Base-by-base conservation (phyloP, 257 asterid genomes). In the Nicotiana otophora region DNA sequence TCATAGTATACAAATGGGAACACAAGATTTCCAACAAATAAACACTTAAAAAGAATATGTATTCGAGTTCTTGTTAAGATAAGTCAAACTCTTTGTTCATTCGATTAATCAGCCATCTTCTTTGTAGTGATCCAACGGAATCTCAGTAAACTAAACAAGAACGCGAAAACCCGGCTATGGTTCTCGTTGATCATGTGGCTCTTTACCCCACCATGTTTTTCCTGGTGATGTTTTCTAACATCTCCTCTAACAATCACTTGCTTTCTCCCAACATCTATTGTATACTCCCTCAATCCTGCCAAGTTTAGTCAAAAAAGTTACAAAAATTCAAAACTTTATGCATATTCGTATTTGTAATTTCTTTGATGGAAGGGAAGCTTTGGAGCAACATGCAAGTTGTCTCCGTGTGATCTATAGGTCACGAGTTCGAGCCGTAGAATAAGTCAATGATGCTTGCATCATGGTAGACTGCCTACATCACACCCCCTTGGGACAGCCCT, bases 281-380 rank as follows among this genome's bases (percentile, higher is more conserved):
- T 86, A 70, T 58, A 86, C 36, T 86, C 89, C 15, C 64, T 78
- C 85, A 86, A 34, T 33, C 83, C 87, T 86, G 82, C 30, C 33
- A 84, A 69, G 16, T 60, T 51, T 17, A 12, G 20, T 72, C 0
- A 20, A 4, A 72, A 23, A 23, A 3, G 11, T 74, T 0, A 28
- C 30, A 1, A 14, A 14, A 12, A 12, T 12, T 74, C 61, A 20
- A 1, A 5, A 74, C 42, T 51, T 48, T 7, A 42, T 42, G 51
- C 12, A 42, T 12, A 42, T 42, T 42, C 12, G 4, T 53, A 53
- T 0, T 53, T 53, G 51, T 53, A 53, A 53, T 53, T 53, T 53
- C 58, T 14, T 9, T 42, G 0, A 42, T 42, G 30, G 30, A 28
- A 28, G 30, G 30, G 30, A 2, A 28, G 30, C 30, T 28, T 28